Percentiles rank a stretch among this genome's conserved stretches.
Conservation (phyloP, 2,329 filamentous ascomycete species). For the Fusarium sp. region DNA sequence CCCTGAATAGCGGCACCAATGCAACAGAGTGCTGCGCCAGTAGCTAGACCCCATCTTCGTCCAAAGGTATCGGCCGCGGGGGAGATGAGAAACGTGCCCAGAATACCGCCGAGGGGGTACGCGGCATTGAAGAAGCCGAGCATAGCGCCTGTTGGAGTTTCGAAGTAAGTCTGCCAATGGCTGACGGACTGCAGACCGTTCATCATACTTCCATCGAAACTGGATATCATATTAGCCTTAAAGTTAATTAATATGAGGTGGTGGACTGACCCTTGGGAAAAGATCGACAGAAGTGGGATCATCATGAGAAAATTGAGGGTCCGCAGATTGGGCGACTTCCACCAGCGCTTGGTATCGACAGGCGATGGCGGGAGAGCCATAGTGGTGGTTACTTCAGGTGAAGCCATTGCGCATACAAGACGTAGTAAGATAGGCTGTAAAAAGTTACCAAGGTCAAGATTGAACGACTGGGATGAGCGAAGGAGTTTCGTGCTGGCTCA, state of each 20-base stretch:
- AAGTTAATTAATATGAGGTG: no score
- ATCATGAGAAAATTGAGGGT: neutral
- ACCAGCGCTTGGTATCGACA: neutral
- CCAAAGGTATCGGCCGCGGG: neutral
- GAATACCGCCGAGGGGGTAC: neutral
- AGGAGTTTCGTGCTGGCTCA: neutral
- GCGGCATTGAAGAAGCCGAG: constrained; percentile 1
- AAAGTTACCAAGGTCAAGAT: neutral
- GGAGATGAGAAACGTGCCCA: neutral
- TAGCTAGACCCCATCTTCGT: neutral
- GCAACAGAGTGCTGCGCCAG: neutral
- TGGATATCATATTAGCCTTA: neutral
- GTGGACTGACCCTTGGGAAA: neutral
- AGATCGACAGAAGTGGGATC: neutral
- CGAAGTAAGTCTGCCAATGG: constrained; percentile 1
- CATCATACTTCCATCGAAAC: constrained; percentile 6
- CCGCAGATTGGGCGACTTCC: neutral
- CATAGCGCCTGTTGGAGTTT: neutral
- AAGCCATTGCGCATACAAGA: neutral
- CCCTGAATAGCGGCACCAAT: neutral
- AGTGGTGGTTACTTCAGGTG: neutral
- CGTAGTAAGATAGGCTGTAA: neutral
- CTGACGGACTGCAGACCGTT: neutral
- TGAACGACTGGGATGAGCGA: neutral
- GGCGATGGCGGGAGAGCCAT: neutral